A percentile compares a stretch with the other conserved stretches of the same genome.
Conservation (phyloP, 108 stramenopile species). For the Schizochytrium sp. region DNA sequence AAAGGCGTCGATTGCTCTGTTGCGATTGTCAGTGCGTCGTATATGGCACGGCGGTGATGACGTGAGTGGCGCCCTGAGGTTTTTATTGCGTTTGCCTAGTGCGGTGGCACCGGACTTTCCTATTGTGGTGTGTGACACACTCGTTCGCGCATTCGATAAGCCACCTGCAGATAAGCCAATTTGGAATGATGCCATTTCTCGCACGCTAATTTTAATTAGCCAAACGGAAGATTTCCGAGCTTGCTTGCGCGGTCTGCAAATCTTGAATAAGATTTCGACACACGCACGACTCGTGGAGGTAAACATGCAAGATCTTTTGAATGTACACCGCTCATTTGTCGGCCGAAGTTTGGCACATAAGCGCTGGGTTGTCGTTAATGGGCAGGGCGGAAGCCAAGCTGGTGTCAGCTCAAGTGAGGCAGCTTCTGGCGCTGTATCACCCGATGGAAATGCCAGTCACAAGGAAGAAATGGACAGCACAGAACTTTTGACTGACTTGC, state of each 20-base stretch:
- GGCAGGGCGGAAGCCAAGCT: too few relatives aligned
- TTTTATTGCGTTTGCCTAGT: slow-evolving; percentile 16
- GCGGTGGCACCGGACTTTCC: neutral
- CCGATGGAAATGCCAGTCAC: neutral
- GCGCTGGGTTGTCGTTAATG: too few relatives aligned
- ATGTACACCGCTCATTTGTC: slow-evolving; percentile 12
- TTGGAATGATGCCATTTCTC: slow-evolving; percentile 21
- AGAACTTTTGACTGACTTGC: neutral
- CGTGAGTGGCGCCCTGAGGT: slow-evolving; percentile 21
- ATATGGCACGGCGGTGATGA: slow-evolving; percentile 12
- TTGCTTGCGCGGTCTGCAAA: neutral
- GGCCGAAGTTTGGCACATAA: neutral
- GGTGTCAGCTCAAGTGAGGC: too few relatives aligned
- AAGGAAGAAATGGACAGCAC: slow-evolving; percentile 13
- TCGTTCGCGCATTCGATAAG: neutral
- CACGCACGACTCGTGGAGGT: neutral
- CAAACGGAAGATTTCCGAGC: slow-evolving; percentile 6
- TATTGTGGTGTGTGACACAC: slow-evolving; percentile 1
- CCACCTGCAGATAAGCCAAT: neutral
- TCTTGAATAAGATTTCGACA: slow-evolving; percentile 21
- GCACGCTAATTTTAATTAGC: slow-evolving; percentile 7
- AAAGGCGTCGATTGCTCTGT: slow-evolving; percentile 9
- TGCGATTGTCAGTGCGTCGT: neutral
- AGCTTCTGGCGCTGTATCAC: too few relatives aligned
- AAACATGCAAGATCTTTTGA: neutral